Base-by-base conservation (phyloP, 208 protist species). In the Porcisia hertigi region DNA sequence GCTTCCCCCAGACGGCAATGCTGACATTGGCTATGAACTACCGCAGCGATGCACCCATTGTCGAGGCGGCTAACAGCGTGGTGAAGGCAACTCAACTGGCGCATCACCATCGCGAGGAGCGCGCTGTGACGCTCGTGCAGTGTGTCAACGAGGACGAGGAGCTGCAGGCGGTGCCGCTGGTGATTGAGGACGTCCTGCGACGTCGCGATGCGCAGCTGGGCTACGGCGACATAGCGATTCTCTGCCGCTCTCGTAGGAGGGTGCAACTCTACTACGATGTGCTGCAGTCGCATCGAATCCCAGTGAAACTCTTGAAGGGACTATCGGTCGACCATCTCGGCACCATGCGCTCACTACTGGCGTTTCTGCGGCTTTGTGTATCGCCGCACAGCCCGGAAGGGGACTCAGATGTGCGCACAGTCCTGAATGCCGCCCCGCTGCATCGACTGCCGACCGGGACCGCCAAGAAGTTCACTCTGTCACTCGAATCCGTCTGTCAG, bases 221-320 rank as follows among this genome's bases (percentile, higher is more conserved):
- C 20, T 94, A 92, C 76, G 85, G 82, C 45, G 87, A 91, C 71
- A 91, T 97, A 58, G 92, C 90, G n/a, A 83, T 97, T 45, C 81
- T 97, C 16, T 97, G 92, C 66, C 92, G 92, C n/a, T 88, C 89
- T 5, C 84, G 87, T 16, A 70, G 80, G 0, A 78, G 81, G 5
- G 92, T 93, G 71, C 66, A 79, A 25, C 71, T 84, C 11, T 80
- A 80, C 53, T 63, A 82, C 34, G 65, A 84, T 16, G 45, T 86
- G 6, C 77, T 97, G 30, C 65, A 81, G n/a, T 45, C 75, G 3
- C 67, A 89, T 11, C 49, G 78, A 16, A 90, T 97, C 34, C 92
- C 92, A 2, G 83, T 89, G 23, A 55, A 69, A 45, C 82, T 91
- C 65, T 82, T 93, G 45, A 75, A 83, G 63, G 66, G 71, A 11